Evolutionary conservation across 306 rosid species (phyloP).

Genomic region (Lagenaria siceraria): DNA sequence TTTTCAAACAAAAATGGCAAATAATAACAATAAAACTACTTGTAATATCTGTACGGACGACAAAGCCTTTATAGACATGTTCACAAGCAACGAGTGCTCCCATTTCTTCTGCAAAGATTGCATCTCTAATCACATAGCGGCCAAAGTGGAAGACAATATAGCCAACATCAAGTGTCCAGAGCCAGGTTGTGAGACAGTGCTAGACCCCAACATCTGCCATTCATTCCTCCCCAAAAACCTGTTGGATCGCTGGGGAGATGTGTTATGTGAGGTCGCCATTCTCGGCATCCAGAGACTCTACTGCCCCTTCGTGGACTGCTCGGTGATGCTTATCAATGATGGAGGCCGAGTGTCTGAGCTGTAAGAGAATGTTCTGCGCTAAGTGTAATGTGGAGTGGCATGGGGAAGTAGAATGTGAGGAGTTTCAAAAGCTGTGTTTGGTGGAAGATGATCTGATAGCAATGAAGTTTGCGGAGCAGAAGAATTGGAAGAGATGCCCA

Average conservation of each 20-base stretch:
- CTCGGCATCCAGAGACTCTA: slow-evolving; percentile 23
- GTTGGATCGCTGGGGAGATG: slow-evolving; percentile 48
- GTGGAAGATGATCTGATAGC: slow-evolving; percentile 28
- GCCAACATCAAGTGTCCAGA: slow-evolving; percentile 40
- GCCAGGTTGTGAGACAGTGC: slow-evolving; percentile 21
- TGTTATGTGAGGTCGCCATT: slow-evolving; percentile 31
- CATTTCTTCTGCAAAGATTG: slow-evolving; percentile 41
- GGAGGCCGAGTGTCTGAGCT: slow-evolving; percentile 45
- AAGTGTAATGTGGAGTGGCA: slow-evolving; percentile 55
- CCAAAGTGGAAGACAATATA: slow-evolving; percentile 36
- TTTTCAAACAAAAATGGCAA: neutral
- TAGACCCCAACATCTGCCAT: slow-evolving; percentile 26
- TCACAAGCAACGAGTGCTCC: slow-evolving; percentile 26
- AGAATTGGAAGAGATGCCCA: slow-evolving; percentile 44
- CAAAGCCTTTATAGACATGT: slow-evolving; percentile 22
- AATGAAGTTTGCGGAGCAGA: slow-evolving; percentile 31
- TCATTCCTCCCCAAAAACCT: slow-evolving; percentile 28
- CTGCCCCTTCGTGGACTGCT: slow-evolving; percentile 51
- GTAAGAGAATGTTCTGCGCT: slow-evolving; percentile 50
- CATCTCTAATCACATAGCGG: slow-evolving; percentile 20
- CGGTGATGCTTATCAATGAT: slow-evolving; percentile 35
- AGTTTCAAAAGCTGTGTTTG: slow-evolving; percentile 16
- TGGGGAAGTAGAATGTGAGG: slow-evolving; percentile 22
- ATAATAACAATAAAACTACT: neutral
- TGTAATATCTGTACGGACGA: slow-evolving; percentile 54